Evolutionary conservation across 192 early-diverging fungal species (phyloP), one percentile per base, ranked within the genome.

Genomic region (Podila horticola): DNA sequence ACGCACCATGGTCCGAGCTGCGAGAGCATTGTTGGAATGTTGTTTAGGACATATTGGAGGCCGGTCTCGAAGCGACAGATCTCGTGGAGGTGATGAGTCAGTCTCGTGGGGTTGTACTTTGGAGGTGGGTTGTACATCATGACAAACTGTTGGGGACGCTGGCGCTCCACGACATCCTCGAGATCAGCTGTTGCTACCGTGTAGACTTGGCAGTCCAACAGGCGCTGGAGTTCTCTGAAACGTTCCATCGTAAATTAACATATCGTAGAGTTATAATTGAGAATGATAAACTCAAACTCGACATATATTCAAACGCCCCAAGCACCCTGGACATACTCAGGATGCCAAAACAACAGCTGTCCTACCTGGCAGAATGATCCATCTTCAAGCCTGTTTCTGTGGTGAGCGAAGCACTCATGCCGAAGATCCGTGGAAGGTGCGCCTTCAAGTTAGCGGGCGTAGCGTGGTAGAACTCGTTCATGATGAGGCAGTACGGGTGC

Each of bases 351-450:
- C 34, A 36, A 36, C 11, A 36, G 6, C 6, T 31, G 20, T 30
- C 2, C 30, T 77, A 84, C 84, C 38, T 81, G 24, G 82, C 77
- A 24, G 74, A 58, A 29, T 74, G 65, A n/a, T 71, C 17, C 5
- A 67, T 29, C 20, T 51, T 72, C 10, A 71, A 73, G 2, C 74
- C 72, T 24, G 66, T 58, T 22, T 79, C 76, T 31, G 84, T 72
- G 11, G 93, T 87, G 15, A 95, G 96, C 28, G 97, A 98, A 8
- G 96, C 96, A 0, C 96, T 97, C 92, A 97, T 94, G 4, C 96
- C 94, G 85, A 99, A 94, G 1, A 99, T 88, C 52, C 91, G 91
- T 11, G 97, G 97, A 3, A 45, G 17, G 90, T 82, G 13, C 83
- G 19, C 8, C 17, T 26, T n/a, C 52, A 26, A 22, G n/a, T 10